Conservation (phyloP, 805 yeast genomes). For the Zygosaccharomyces bailii region DNA sequence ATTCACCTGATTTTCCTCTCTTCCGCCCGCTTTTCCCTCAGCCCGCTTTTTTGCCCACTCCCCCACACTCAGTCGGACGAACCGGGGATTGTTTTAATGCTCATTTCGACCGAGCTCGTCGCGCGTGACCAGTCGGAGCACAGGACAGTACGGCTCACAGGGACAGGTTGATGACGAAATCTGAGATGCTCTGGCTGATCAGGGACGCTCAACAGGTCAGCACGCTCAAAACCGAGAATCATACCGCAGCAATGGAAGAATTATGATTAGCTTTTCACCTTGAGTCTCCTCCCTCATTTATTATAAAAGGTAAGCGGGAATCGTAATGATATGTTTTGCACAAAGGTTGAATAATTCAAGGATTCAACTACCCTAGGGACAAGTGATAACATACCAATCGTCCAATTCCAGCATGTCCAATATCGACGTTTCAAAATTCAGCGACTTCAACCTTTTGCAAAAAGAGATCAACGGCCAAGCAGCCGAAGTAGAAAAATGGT, state of each 20-base stretch:
- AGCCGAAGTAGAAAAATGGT: slow-evolving; percentile 77
- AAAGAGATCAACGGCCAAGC: slow-evolving; percentile 45
- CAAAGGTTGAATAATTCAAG: no score
- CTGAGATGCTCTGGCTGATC: background rate
- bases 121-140: no score
- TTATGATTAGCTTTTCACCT: background rate
- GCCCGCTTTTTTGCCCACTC: background rate
- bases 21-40: background rate
- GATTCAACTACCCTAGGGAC: no score
- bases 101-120: background rate
- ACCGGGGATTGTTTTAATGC: background rate
- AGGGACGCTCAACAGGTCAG: background rate
- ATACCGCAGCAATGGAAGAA: background rate
- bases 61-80: no score
- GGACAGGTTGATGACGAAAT: background rate
- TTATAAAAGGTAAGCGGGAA: background rate
- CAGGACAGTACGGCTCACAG: background rate
- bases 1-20: no score
- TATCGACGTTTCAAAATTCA: slow-evolving; percentile 7
- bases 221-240: background rate
- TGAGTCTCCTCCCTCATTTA: background rate
- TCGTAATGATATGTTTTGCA: no score
- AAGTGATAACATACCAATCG: no score
- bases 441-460: slow-evolving; percentile 17
- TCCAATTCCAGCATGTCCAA: slow-evolving; percentile 3